Percentiles rank a stretch among this genome's conserved stretches.
Evolutionary conservation across 2,329 filamentous ascomycete genomes (phyloP).

Genomic region (Aspergillus transmontanensis): DNA sequence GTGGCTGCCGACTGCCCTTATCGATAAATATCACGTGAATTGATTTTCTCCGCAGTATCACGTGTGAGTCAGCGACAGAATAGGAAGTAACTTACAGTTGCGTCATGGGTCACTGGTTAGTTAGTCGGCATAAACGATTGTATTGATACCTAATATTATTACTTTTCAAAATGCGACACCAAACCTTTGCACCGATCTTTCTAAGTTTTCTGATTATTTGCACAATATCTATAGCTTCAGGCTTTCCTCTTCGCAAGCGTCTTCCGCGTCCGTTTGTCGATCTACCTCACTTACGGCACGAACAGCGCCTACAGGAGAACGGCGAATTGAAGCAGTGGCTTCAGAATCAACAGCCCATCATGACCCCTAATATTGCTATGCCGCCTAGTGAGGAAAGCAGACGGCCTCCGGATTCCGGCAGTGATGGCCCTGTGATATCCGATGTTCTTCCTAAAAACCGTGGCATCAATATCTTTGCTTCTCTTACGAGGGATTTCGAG

Average conservation of each 20-base stretch:
- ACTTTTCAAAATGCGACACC: conserved; percentile 16
- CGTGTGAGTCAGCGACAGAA: conserved; percentile 11
- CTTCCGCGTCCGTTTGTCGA: conserved; percentile 22
- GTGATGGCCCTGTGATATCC: conserved; percentile 66
- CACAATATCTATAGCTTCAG: conserved; percentile 17
- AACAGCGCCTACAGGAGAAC: conserved; percentile 14
- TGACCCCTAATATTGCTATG: conserved; percentile 28
- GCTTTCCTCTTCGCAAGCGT: conserved; percentile 22
- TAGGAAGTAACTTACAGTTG: conserved; percentile 15
- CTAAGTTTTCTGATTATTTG: conserved; percentile 14
- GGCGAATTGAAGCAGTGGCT: conserved; percentile 23
- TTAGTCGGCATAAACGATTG: not conserved
- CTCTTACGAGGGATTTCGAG: conserved; percentile 74
- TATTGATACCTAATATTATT: not conserved
- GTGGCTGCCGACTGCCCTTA: conserved; percentile 24
- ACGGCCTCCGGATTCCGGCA: conserved; percentile 27
- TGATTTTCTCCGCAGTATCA: conserved; percentile 13
- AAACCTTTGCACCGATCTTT: conserved; percentile 5
- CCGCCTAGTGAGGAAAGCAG: conserved; percentile 19
- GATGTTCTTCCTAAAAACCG: conserved; percentile 82
- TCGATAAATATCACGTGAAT: conserved; percentile 27
- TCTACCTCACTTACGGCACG: conserved; percentile 19
- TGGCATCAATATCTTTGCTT: conserved; percentile 80
- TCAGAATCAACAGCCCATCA: conserved; percentile 26
- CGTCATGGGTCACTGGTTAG: conserved; percentile 21